A percentile compares a stretch with the other conserved stretches of the same genome.
Evolutionary conservation across 2,329 filamentous ascomycete species (phyloP).

Genomic region (Alternaria sp.): DNA sequence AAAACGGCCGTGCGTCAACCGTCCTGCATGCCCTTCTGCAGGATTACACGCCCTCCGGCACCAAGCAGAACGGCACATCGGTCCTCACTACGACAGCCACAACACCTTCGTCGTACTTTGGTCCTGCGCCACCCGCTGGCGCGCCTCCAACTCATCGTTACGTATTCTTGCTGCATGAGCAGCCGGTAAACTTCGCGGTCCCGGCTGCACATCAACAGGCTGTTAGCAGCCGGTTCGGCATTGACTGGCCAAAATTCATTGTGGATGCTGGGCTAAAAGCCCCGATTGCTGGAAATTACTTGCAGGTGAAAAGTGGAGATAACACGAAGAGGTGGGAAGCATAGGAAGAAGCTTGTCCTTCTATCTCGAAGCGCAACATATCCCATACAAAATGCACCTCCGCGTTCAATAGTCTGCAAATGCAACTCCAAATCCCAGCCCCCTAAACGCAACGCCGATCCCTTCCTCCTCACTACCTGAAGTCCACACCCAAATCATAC

Average conservation of each 20-base stretch:
- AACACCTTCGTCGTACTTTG: conserved; percentile 36
- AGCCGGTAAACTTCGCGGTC: conserved; percentile 35
- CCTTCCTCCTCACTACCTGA: not conserved
- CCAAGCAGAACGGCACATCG: conserved; percentile 28
- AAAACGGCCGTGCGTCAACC: conserved; percentile 21
- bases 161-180: conserved; percentile 38
- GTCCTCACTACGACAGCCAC: conserved; percentile 38
- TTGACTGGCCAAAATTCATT: conserved; percentile 32
- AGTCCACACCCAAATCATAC: not conserved
- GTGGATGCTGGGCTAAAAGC: conserved; percentile 26
- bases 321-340: conserved; percentile 20
- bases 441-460: not conserved
- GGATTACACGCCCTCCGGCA: conserved; percentile 31
- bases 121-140: conserved; percentile 38
- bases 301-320: conserved; percentile 35
- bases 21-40: conserved; percentile 39
- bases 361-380: not conserved
- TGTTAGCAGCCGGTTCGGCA: conserved; percentile 24
- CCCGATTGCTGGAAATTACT: conserved; percentile 29
- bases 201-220: conserved; percentile 26
- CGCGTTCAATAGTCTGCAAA: not conserved
- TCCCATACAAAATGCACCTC: not conserved
- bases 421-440: not conserved
- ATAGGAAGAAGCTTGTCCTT: not conserved
- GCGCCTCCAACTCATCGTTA: conserved; percentile 39